Base-by-base conservation (phyloP, 2,329 filamentous ascomycete species). In the Exophiala xenobiotica region DNA sequence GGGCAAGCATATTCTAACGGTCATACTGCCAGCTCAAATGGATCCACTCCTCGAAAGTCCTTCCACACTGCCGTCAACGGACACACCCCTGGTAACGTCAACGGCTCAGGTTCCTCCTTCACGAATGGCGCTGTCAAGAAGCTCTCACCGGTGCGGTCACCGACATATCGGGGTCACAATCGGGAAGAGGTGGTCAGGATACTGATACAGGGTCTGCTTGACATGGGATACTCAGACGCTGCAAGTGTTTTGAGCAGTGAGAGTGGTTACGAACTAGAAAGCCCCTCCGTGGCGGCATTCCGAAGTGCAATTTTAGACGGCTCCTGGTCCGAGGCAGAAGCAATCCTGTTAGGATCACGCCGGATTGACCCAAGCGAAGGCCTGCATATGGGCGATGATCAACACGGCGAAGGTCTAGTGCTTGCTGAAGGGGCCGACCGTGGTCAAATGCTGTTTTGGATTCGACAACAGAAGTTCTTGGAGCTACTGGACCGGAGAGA, bases 391-490 rank as follows among this genome's bases (percentile, higher is more conserved):
- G 64, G 50, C 45, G 63, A 64, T 42, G 60, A 61, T 29, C 46
- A 53, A 42, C 47, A 54, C 42, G 54, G 50, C 5, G 55, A 55
- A 8, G 88, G 86, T 1, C 74, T 99, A 48, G 81, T 89, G 12
- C 77, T 97, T 46, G 82, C 86, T 12, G 81, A 88, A 37, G 85
- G 82, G 19, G 86, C 89, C 5, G 86, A 96, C 63, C 79, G 80
- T 51, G 83, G 86, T 60, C 78, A 86, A 46, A 92, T 99, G 87
- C 80, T 86, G 40, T 96, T 97, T 68, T 85, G 85, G 75, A 76
- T 99, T 63, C 81, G 92, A 58, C 88, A 95, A 66, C 93, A 99
- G 67, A 97, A 97, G 68, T 99, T 92, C 63, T 76, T 99, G 23
- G 93, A 99, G 72, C 74, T 96, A 6, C 74, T 99, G 37, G 91